Evolutionary conservation across 1,139 yeast genomes (phyloP), one percentile per base, ranked within the genome.

Genomic region (Geotrichum siamense): DNA sequence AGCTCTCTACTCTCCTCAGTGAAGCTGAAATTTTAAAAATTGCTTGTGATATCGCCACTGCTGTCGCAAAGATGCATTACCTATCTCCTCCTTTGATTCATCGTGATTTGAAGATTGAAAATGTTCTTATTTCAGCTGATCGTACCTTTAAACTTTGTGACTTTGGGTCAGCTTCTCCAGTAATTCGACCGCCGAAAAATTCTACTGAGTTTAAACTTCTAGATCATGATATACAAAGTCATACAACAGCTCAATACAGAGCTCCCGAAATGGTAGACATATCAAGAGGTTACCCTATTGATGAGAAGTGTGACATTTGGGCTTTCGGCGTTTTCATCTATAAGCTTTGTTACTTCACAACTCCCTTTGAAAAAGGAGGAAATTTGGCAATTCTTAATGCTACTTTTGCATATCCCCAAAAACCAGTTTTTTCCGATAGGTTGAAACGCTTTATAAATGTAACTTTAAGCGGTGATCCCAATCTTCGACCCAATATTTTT

Each of bases 241-340:
- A 91, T 61, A 91, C 99, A 0, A 91, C 99, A 1, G 95, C 96
- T n/a, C 98, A 91, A 62, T 91, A 91, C 63, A 72, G 98, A 53
- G 74, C 95, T 1, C 98, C 98, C 0, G 98, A 91, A 63, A 91
- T 91, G 98, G 74, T 93, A 45, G 97, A 91, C 63, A 71, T 91
- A 36, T 76, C 82, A 51, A 73, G 82, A 51, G 85, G 93, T 4
- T 74, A 82, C 49, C 94, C 97, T 2, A 83, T 91, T 50, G 94
- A 89, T 63, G 97, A 91, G 59, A 91, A 91, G 62, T 78, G 89
- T 51, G 99, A 91, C 64, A 79, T 91, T 28, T 91, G 99, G 99
- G 99, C 99, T 0, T 68, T 91, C 48, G 99, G 99, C n/a, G 78
- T 91, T 25, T 83, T 93, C 53, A 69, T 91, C 44, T 91, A 89